Evolutionary conservation across 2,329 filamentous ascomycete species (phyloP).

Genomic region (Monilinia aucupariae): DNA sequence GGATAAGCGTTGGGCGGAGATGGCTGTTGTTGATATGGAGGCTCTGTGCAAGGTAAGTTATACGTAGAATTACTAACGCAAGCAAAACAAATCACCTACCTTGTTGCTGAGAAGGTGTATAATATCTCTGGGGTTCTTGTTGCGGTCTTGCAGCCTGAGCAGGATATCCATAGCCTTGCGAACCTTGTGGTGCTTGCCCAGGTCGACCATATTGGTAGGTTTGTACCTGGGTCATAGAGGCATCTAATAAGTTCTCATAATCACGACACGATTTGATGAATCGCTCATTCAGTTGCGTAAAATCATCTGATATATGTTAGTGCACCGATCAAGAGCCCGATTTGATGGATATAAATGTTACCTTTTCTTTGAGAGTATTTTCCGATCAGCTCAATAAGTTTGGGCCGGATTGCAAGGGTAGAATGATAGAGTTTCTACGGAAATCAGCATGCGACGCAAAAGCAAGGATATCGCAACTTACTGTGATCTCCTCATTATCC

Average conservation of each 20-base stretch:
- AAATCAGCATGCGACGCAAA: conserved; percentile 33
- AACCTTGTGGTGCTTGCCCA: conserved; percentile 27
- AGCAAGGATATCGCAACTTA: conserved; percentile 37
- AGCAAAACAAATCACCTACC: conserved; percentile 23
- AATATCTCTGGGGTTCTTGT: conserved; percentile 63
- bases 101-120: conserved; percentile 51
- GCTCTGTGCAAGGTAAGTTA: conserved; percentile 23
- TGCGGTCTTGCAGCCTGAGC: conserved; percentile 37
- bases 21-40: conserved; percentile 44
- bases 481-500: conserved; percentile 95
- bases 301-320: conserved; percentile 65
- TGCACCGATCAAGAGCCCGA: conserved; percentile 11
- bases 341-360: conserved; percentile 37
- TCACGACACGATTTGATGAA: conserved; percentile 98
- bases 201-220: conserved; percentile 65
- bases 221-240: conserved; percentile 92
- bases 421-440: conserved; percentile 75
- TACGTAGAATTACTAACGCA: neutral
- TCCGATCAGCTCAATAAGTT: conserved; percentile 95
- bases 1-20: conserved; percentile 52
- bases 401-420: conserved; percentile 88
- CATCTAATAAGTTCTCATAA: conserved; percentile 92
- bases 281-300: conserved; percentile 97
- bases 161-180: conserved; percentile 37
- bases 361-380: conserved; percentile 99